phyloP scores from a whole-genome alignment of 257 asterid genomes.

The Jacaranda copaia region DNA sequence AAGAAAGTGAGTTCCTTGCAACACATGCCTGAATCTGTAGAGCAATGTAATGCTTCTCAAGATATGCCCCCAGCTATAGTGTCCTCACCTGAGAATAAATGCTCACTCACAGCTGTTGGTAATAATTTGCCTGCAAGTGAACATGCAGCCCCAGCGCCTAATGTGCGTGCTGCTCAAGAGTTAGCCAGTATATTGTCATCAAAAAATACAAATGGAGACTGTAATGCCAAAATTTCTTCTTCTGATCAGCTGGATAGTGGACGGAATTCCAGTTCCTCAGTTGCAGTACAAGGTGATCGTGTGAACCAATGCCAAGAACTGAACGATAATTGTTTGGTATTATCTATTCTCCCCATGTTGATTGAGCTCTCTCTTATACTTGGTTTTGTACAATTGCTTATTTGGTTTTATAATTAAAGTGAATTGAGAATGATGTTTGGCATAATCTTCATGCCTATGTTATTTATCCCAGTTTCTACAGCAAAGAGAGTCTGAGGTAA shows the following conservation, averaged over 20 bases:
- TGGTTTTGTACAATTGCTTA: background rate
- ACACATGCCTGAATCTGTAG: background rate
- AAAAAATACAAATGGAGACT: background rate
- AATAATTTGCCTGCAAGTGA: background rate
- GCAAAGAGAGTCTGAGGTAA: background rate
- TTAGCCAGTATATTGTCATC: background rate
- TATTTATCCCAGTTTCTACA: background rate
- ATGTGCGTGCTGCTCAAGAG: background rate
- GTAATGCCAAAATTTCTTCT: background rate
- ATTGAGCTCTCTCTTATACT: background rate
- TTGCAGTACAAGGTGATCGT: background rate
- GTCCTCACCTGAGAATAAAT: background rate
- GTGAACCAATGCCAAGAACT: background rate
- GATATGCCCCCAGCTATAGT: background rate
- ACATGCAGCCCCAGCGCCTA: background rate
- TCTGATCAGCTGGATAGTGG: background rate
- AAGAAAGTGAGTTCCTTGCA: background rate
- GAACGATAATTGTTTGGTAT: background rate
- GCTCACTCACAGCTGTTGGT: background rate
- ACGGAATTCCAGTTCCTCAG: background rate
- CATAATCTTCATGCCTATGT: background rate
- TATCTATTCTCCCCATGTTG: background rate
- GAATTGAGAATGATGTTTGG: background rate
- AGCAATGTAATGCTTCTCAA: background rate
- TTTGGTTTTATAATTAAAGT: background rate